phyloP scores from a whole-genome alignment of 352 stramenopile genomes.

The Thalassiosira hispida region DNA sequence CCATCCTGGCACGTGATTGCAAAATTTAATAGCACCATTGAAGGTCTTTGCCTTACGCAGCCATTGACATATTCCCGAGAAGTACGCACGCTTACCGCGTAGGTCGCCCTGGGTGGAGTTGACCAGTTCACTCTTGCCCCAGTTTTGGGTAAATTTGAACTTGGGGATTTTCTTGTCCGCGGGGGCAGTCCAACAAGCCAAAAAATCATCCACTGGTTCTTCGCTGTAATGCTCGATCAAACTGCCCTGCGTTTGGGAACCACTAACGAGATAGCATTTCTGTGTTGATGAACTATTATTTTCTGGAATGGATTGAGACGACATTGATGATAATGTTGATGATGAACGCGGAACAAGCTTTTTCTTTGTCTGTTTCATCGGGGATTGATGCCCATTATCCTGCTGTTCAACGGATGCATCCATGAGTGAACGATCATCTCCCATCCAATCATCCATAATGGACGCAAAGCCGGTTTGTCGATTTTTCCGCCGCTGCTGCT shows the following conservation, averaged over 20 bases:
- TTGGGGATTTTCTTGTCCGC: slow-evolving; percentile 20
- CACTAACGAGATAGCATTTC: slow-evolving; percentile 32
- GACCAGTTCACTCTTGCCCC: slow-evolving; percentile 16
- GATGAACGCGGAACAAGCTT: neutral
- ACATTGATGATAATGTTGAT: neutral
- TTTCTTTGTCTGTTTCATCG: slow-evolving; percentile 6
- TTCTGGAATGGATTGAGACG: neutral
- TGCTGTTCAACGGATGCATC: neutral
- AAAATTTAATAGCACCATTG: slow-evolving; percentile 13
- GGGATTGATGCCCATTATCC: neutral
- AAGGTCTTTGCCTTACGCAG: slow-evolving; percentile 37
- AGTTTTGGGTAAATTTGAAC: slow-evolving; percentile 48
- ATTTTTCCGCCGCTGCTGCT: neutral
- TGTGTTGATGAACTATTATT: slow-evolving; percentile 2
- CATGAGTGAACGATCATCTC: slow-evolving; percentile 12
- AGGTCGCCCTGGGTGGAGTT: slow-evolving; percentile 35
- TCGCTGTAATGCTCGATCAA: slow-evolving; percentile 44
- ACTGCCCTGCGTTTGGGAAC: slow-evolving; percentile 31
- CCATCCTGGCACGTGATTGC: slow-evolving; percentile 29
- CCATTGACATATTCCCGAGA: slow-evolving; percentile 43
- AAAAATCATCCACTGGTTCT: neutral
- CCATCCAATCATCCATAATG: slow-evolving; percentile 35
- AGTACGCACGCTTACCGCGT: slow-evolving; percentile 26
- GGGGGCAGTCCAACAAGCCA: slow-evolving; percentile 27
- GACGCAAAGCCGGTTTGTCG: slow-evolving; percentile 2